These are phyloP conservation scores for Vitellaria paradoxa DNA, from an alignment of 179 eudicot species.

Conservation along the genomic window DNA sequence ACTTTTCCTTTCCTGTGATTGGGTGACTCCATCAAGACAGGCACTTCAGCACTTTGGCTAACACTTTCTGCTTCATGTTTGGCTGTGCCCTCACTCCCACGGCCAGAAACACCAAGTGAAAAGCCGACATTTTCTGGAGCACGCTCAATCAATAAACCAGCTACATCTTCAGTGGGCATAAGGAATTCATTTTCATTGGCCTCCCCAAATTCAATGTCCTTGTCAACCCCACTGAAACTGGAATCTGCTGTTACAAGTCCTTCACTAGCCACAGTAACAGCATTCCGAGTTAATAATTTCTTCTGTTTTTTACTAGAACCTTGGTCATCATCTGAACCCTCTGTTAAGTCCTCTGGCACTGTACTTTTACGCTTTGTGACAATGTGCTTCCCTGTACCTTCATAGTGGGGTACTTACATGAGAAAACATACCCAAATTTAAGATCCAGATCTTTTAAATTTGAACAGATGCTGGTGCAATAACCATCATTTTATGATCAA, in stretches of 20 bases:
- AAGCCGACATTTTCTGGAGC: conserved; percentile 13
- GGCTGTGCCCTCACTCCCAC: conserved; percentile 17
- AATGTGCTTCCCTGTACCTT: conserved; percentile 31
- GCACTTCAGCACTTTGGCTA: conserved; percentile 15
- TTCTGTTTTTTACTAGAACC: conserved; percentile 50
- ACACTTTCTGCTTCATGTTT: conserved; percentile 28
- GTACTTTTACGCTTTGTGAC: conserved; percentile 25
- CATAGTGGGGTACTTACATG: conserved; percentile 17
- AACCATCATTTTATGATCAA: background rate
- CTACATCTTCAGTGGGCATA: conserved; percentile 17
- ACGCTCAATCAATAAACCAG: conserved; percentile 6
- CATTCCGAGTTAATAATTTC: conserved; percentile 23
- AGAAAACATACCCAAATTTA: conserved; percentile 9
- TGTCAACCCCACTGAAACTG: conserved; percentile 20
- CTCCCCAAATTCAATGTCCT: conserved; percentile 12
- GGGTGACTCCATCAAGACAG: conserved; percentile 30
- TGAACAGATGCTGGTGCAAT: background rate
- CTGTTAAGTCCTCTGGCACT: conserved; percentile 17
- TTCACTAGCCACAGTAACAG: conserved; percentile 13
- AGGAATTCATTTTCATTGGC: conserved; percentile 18
- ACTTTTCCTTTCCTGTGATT: conserved; percentile 19
- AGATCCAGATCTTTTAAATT: conserved; percentile 9
- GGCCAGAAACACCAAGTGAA: conserved; percentile 4
- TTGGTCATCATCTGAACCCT: conserved; percentile 25
- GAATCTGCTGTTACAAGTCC: conserved; percentile 17